Conservation (phyloP, 2,329 filamentous ascomycete species). For the Hymenoscyphus infarciens region DNA sequence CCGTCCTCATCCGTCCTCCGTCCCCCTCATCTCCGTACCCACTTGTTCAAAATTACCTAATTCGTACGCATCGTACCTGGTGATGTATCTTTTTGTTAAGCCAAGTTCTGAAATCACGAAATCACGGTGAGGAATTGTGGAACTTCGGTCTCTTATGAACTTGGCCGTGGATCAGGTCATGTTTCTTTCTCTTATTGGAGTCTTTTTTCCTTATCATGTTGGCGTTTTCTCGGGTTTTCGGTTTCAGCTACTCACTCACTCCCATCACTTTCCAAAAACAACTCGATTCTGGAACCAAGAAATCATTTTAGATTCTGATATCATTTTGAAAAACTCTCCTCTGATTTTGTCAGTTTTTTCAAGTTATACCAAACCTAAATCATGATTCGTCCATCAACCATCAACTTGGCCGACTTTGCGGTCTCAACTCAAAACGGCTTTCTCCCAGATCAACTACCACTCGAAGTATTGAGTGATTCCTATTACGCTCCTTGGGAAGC, state of each 20-base stretch:
- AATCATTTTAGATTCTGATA: background rate
- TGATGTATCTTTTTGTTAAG: conserved; percentile 5
- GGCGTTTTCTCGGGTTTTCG: background rate
- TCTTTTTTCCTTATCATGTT: background rate
- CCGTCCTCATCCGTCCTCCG: background rate
- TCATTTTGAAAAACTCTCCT: background rate
- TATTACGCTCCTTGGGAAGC: conserved; percentile 83
- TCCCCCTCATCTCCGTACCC: background rate
- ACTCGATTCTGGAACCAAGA: background rate
- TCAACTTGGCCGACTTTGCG: conserved; percentile 26
- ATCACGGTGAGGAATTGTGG: background rate
- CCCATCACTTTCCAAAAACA: background rate
- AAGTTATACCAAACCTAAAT: background rate
- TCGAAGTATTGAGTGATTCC: conserved; percentile 58
- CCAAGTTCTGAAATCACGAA: conserved; percentile 3
- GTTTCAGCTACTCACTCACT: background rate
- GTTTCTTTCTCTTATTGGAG: background rate
- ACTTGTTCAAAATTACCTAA: background rate
- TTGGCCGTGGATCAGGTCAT: conserved; percentile 3
- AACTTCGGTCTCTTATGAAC: background rate
- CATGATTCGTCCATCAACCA: conserved; percentile 30
- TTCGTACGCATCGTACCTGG: background rate
- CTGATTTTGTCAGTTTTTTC: background rate
- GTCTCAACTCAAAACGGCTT: conserved; percentile 58
- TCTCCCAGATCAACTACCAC: conserved; percentile 66